These are phyloP conservation scores for Arabis hirsuta DNA, from an alignment of 345 rosid species.

Conservation along the genomic window DNA sequence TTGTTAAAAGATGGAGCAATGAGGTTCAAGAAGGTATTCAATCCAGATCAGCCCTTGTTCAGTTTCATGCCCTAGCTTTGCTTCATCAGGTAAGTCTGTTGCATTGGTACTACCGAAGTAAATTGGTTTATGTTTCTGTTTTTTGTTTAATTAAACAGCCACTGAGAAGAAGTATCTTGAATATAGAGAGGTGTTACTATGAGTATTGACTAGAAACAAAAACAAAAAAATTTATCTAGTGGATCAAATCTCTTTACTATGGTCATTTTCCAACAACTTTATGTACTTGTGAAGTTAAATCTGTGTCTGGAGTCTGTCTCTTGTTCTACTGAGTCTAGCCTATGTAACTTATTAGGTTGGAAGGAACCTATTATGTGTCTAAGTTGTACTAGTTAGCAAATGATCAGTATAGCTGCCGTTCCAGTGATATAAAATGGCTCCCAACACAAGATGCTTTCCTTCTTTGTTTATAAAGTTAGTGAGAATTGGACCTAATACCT, in stretches of 20 bases:
- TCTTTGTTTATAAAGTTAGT: not conserved
- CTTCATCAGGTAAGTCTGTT: constrained; percentile 72
- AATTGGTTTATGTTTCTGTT: constrained; percentile 7
- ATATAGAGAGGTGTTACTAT: not conserved
- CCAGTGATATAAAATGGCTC: constrained; percentile 11
- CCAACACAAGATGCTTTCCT: constrained; percentile 15
- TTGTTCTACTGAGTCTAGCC: constrained; percentile 10
- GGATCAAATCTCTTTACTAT: not conserved
- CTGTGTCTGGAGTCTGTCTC: not conserved
- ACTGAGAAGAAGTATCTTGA: not conserved
- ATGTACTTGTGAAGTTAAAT: not conserved
- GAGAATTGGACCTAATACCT: constrained; percentile 15
- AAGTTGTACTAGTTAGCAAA: constrained; percentile 14
- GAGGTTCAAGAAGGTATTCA: constrained; percentile 99
- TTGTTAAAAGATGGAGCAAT: constrained; percentile 98
- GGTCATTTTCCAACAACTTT: not conserved
- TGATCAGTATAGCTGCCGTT: constrained; percentile 11
- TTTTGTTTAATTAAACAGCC: not conserved
- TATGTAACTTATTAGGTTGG: not conserved
- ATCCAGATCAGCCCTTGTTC: constrained; percentile 96
- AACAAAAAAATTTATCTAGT: not conserved
- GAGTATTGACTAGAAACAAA: constrained; percentile 20
- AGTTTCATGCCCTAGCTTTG: constrained; percentile 92
- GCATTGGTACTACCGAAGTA: constrained; percentile 26
- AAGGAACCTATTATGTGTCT: not conserved